Evolutionary conservation across 257 asterid genomes (phyloP).

Genomic region (Anisodus acutangulus): DNA sequence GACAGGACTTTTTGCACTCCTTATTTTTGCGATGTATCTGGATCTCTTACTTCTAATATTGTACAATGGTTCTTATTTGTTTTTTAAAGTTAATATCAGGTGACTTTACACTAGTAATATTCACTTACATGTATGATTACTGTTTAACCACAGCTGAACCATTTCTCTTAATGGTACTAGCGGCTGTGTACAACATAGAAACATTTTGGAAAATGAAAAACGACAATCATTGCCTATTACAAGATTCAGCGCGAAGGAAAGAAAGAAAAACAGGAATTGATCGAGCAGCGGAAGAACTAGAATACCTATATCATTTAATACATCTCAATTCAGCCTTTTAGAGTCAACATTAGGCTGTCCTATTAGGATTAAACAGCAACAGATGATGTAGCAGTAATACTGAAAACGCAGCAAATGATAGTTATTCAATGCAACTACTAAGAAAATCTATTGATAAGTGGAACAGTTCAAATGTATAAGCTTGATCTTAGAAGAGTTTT

Average conservation of each 20-base stretch:
- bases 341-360: background rate
- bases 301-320: background rate
- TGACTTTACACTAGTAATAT: background rate
- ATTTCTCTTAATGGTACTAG: background rate
- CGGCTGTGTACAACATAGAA: background rate
- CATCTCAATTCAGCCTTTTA: background rate
- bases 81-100: background rate
- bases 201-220: background rate
- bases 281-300: background rate
- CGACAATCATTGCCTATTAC: background rate
- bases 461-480: background rate
- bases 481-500: background rate
- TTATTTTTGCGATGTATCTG: background rate
- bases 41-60: background rate
- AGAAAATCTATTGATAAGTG: background rate
- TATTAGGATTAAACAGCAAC: background rate
- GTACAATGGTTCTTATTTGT: background rate
- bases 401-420: conserved; percentile 1
- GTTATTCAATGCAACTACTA: background rate
- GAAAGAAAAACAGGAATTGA: background rate
- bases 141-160: background rate
- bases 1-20: background rate
- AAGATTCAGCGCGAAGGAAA: background rate
- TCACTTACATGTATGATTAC: background rate
- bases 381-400: background rate